Percentiles rank a stretch among this genome's conserved stretches.
phyloP scores from a whole-genome alignment of 768 basidiomycete species.

The Lentinula guzmanii region DNA sequence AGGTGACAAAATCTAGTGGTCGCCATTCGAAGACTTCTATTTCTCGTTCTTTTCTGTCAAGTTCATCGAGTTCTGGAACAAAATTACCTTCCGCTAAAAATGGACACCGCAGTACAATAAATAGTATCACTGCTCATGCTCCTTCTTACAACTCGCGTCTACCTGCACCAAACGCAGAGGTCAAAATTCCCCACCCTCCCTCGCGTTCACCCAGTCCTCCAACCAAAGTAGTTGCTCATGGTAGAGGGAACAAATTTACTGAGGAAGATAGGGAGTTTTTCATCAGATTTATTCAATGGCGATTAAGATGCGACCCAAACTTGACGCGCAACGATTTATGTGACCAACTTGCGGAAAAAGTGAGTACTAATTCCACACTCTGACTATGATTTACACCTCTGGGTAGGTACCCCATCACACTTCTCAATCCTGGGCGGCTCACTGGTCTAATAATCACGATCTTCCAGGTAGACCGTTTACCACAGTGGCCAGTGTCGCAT shows the following conservation, averaged over 20 bases:
- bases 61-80: neutral
- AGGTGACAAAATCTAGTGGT: conserved; percentile 17
- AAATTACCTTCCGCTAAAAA: conserved; percentile 9
- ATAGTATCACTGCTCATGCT: conserved; percentile 51
- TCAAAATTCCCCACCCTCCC: conserved; percentile 56
- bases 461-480: conserved; percentile 37
- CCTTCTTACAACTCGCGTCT: conserved; percentile 42
- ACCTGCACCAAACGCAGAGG: conserved; percentile 55
- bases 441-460: conserved; percentile 63
- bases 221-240: conserved; percentile 34
- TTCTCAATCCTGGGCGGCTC: conserved; percentile 56
- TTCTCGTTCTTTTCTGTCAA: neutral
- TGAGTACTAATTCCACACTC: conserved; percentile 14
- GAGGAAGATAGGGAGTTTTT: conserved; percentile 62
- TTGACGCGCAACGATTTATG: conserved; percentile 51
- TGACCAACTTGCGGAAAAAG: conserved; percentile 52
- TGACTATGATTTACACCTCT: neutral
- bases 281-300: conserved; percentile 60
- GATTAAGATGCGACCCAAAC: conserved; percentile 45
- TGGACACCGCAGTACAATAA: conserved; percentile 45
- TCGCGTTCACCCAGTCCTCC: conserved; percentile 70
- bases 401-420: conserved; percentile 64
- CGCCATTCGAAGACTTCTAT: conserved; percentile 18
- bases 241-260: conserved; percentile 59
- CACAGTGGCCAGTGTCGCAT: neutral